A percentile compares a stretch with the other conserved stretches of the same genome.
These are phyloP conservation scores for Akanthomyces lecanii DNA, from an alignment of 2,329 filamentous ascomycete genomes.

Conservation along the genomic window DNA sequence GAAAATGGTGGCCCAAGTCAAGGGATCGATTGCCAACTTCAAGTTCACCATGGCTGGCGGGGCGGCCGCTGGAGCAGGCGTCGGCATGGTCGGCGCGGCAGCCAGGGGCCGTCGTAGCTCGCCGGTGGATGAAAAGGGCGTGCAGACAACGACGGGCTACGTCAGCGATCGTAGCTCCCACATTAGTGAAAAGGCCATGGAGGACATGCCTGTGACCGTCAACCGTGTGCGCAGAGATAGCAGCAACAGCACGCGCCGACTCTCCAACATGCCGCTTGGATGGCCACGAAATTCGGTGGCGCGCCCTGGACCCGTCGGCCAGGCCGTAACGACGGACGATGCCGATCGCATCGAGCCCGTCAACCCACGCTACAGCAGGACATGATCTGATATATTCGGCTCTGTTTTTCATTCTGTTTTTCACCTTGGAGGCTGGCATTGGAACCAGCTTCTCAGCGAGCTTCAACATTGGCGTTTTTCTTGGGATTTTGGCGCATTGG, in stretches of 20 bases:
- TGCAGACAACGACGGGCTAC: constrained; percentile 13
- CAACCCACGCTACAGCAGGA: neutral
- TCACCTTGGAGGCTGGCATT: neutral
- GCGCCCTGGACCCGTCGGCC: constrained; percentile 1
- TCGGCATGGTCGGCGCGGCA: constrained; percentile 20
- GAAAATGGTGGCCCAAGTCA: constrained; percentile 30
- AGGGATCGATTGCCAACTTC: constrained; percentile 18
- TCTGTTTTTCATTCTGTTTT: neutral
- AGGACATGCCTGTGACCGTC: constrained; percentile 19
- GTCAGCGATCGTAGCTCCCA: constrained; percentile 23
- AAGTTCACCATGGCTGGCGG: constrained; percentile 18
- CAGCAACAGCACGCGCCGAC: constrained; percentile 22
- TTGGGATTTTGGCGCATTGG: neutral
- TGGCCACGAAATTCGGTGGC: constrained; percentile 33
- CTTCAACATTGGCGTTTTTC: neutral
- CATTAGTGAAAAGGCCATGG: constrained; percentile 18
- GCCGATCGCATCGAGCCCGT: constrained; percentile 1
- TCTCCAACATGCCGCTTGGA: constrained; percentile 35
- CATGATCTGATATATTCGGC: neutral
- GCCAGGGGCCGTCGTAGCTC: constrained; percentile 22
- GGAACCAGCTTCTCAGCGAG: neutral
- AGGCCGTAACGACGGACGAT: constrained; percentile 2
- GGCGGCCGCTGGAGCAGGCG: constrained; percentile 12
- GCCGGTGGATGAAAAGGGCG: constrained; percentile 23
- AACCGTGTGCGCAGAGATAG: constrained; percentile 22